Evolutionary conservation across 2,329 filamentous ascomycete genomes (phyloP).

Genomic region (Paraphoma chrysanthemicola): DNA sequence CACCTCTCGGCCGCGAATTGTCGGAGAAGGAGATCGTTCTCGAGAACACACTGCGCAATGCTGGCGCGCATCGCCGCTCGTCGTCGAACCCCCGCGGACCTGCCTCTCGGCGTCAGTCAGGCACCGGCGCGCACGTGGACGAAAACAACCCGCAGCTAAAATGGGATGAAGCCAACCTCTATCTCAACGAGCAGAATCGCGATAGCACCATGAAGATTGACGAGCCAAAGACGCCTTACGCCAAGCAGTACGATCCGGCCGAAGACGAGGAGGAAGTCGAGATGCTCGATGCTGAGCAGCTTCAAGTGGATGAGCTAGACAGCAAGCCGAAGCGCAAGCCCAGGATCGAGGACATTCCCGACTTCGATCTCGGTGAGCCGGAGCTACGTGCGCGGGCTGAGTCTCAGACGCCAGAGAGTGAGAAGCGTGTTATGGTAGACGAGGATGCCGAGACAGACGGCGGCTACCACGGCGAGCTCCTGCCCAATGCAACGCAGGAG

Average conservation of each 20-base stretch:
- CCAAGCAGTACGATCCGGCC: slow-evolving; percentile 85
- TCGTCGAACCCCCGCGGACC: slow-evolving; percentile 74
- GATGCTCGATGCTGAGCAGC: slow-evolving; percentile 72
- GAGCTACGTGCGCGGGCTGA: slow-evolving; percentile 61
- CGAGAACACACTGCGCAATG: slow-evolving; percentile 93
- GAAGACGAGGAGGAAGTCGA: slow-evolving; percentile 81
- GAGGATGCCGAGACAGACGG: slow-evolving; percentile 46
- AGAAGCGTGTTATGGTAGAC: slow-evolving; percentile 85
- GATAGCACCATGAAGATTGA: slow-evolving; percentile 98
- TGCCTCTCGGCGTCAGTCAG: slow-evolving; percentile 76
- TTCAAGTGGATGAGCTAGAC: slow-evolving; percentile 74
- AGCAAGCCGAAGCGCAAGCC: slow-evolving; percentile 58
- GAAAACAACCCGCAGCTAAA: slow-evolving; percentile 79
- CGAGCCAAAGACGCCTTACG: slow-evolving; percentile 97
- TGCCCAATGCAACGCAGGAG: slow-evolving; percentile 64
- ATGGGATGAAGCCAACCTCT: slow-evolving; percentile 98
- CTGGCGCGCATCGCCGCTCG: slow-evolving; percentile 83
- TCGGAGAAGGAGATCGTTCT: slow-evolving; percentile 89
- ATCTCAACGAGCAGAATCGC: slow-evolving; percentile 95
- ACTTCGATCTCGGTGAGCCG: slow-evolving; percentile 88
- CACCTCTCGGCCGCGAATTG: slow-evolving; percentile 58
- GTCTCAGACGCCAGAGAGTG: slow-evolving; percentile 54
- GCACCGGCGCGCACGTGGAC: slow-evolving; percentile 58
- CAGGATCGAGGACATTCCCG: slow-evolving; percentile 79
- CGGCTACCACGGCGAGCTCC: slow-evolving; percentile 66